Evolutionary conservation across 2,329 filamentous ascomycete genomes (phyloP), one percentile per base, ranked within the genome.

Genomic region (Cladosporium halotolerans): DNA sequence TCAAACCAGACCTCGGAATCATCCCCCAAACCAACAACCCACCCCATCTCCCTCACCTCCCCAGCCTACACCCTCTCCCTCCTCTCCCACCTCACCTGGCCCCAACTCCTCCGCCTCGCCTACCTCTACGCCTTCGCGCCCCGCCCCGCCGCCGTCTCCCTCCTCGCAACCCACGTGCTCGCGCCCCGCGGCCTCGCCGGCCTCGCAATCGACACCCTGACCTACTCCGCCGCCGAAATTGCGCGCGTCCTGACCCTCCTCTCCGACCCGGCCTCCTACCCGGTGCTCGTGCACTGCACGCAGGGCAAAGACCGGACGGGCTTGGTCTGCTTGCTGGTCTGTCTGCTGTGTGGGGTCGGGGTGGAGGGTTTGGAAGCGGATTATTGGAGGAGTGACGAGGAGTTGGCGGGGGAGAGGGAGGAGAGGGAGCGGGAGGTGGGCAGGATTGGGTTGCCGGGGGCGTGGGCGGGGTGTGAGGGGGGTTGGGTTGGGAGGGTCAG

Each of bases 221-320:
- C 87, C 59, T 76, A 82, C 52, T 89, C 84, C 49, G 80, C 78
- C 0, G 67, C 71, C 1, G 85, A 88, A 63, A 78, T 89, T 14
- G 76, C 75, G 46, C 46, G 75, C 62, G 71, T 79, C 28, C 78
- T 84, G 36, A 69, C 72, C 7, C 68, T 79, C 6, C 68, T 82
- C 19, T 70, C 76, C 9, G 66, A 76, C 1, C 66, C 73, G 2
- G 60, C 68, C 0, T 76, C 75, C 13, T 82, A 83, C 58, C 89
- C 89, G 0, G 69, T 84, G 1, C 66, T 95, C 7, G 72, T 93
- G 2, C 89, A 95, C 69, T 96, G 90, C 69, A 93, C 89, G 0
- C 89, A 95, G 63, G 90, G 90, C 54, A 96, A 95, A 67, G 90
- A 95, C 65, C 80, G 90, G 2, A 90, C 83, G 1, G 90, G 90